Conservation (phyloP, 2,329 filamentous ascomycete species). For the Clonostachys solani region DNA sequence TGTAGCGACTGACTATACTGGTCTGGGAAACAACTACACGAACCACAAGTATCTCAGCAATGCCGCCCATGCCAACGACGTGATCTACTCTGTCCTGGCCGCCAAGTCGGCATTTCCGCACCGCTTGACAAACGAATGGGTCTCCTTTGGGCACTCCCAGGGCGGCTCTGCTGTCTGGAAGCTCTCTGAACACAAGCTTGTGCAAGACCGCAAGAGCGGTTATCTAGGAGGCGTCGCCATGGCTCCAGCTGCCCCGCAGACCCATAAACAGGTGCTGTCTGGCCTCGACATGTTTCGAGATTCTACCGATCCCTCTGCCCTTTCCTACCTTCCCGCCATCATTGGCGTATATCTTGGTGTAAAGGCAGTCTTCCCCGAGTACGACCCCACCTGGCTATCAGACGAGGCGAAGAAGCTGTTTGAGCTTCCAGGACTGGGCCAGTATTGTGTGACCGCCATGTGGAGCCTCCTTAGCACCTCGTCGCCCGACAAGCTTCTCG, state of each 20-base stretch:
- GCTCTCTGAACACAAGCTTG: slow-evolving; percentile 12
- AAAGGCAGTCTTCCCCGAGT: too few species aligned
- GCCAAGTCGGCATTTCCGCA: slow-evolving; percentile 30
- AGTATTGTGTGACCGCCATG: slow-evolving; percentile 4
- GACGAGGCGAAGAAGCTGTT: too few species aligned
- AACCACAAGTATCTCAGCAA: slow-evolving; percentile 31
- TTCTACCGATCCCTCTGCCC: too few species aligned
- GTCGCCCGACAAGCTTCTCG: background rate
- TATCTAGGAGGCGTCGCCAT: slow-evolving; percentile 7
- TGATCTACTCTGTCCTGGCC: slow-evolving; percentile 34
- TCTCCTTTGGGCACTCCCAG: slow-evolving; percentile 39
- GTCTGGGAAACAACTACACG: slow-evolving; percentile 29
- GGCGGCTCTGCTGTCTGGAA: slow-evolving; percentile 38
- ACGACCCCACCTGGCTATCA: too few species aligned
- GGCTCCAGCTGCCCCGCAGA: slow-evolving; percentile 2
- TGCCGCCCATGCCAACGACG: slow-evolving; percentile 32
- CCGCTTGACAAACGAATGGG: slow-evolving; percentile 26
- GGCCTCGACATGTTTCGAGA: background rate
- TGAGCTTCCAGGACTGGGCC: too few species aligned
- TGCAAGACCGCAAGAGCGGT: background rate
- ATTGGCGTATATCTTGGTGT: too few species aligned
- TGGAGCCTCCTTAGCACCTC: slow-evolving; percentile 22
- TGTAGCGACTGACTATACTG: slow-evolving; percentile 38
- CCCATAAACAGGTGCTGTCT: slow-evolving; percentile 3
- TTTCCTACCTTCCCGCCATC: too few species aligned